Percentiles rank a stretch among this genome's conserved stretches.
These are phyloP conservation scores for Artemisia tridentata DNA, from an alignment of 129 eudicot genomes.

Conservation along the genomic window DNA sequence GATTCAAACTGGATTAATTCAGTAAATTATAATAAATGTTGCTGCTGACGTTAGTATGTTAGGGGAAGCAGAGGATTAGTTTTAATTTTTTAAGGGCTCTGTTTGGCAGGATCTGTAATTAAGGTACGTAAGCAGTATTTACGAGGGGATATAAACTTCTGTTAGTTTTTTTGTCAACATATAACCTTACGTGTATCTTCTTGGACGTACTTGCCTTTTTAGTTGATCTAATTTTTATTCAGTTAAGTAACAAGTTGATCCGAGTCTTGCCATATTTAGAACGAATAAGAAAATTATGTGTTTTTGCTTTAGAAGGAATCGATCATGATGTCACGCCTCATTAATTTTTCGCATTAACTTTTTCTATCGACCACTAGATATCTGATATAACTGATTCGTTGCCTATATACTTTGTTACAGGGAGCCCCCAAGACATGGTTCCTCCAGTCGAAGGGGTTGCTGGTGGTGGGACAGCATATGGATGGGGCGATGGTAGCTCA, in stretches of 20 bases:
- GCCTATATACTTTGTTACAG: slow-evolving; percentile 34
- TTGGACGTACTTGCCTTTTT: slow-evolving; percentile 8
- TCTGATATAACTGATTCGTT: neutral
- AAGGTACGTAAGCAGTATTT: neutral
- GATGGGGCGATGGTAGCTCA: slow-evolving; percentile 71
- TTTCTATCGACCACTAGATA: too few species aligned
- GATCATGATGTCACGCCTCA: neutral
- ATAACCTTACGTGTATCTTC: neutral
- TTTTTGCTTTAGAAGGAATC: neutral
- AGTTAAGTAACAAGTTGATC: neutral
- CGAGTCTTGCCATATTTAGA: neutral
- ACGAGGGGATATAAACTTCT: neutral
- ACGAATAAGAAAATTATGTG: neutral
- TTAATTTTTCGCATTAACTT: too few species aligned
- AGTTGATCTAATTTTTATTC: neutral
- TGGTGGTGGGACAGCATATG: slow-evolving; percentile 97
- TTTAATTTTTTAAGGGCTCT: neutral
- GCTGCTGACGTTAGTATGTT: slow-evolving; percentile 11
- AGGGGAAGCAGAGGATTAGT: neutral
- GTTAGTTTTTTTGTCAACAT: neutral
- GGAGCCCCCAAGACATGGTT: slow-evolving; percentile 63
- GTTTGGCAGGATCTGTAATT: neutral
- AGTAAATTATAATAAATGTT: neutral
- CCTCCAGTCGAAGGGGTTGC: slow-evolving; percentile 99
- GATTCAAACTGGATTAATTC: too few species aligned